These are phyloP conservation scores for Tarenaya hassleriana DNA, from an alignment of 345 rosid genomes.

Conservation along the genomic window DNA sequence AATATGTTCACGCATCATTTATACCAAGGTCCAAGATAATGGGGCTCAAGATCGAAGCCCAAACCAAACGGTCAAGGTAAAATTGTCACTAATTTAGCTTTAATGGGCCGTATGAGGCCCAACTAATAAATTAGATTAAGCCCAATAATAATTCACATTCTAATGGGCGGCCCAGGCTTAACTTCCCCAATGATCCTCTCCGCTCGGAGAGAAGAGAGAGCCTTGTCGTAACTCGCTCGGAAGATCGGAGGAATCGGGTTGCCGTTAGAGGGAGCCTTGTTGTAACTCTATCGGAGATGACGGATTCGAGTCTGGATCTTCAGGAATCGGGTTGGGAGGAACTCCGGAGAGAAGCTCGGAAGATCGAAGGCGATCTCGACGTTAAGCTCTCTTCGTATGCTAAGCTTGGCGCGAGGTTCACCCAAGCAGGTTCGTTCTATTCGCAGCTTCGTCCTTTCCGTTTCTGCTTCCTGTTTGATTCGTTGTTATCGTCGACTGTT, in stretches of 20 bases:
- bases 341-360: slow-evolving; percentile 81
- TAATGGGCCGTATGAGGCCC: neutral
- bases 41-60: too few species aligned
- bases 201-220: slow-evolving; percentile 27
- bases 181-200: too few species aligned
- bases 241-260: too few species aligned
- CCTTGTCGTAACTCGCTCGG: too few species aligned
- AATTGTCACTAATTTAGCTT: neutral
- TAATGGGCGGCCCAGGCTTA: too few species aligned
- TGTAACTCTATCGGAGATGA: slow-evolving; percentile 64
- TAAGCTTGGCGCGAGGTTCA: slow-evolving; percentile 86
- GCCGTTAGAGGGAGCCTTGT: too few species aligned
- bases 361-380: slow-evolving; percentile 95
- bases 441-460: neutral
- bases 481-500: slow-evolving; percentile 1
- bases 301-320: slow-evolving; percentile 65
- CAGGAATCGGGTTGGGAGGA: slow-evolving; percentile 99
- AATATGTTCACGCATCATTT: too few species aligned
- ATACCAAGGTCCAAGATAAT: too few species aligned
- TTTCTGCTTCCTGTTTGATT: slow-evolving; percentile 6
- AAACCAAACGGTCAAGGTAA: neutral
- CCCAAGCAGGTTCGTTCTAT: slow-evolving; percentile 60
- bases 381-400: slow-evolving; percentile 97
- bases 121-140: too few species aligned
- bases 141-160: too few species aligned